A percentile compares a stretch with the other conserved stretches of the same genome.
These are phyloP conservation scores for Phytophthora pinifolia DNA, from an alignment of 352 stramenopile species.

Conservation along the genomic window DNA sequence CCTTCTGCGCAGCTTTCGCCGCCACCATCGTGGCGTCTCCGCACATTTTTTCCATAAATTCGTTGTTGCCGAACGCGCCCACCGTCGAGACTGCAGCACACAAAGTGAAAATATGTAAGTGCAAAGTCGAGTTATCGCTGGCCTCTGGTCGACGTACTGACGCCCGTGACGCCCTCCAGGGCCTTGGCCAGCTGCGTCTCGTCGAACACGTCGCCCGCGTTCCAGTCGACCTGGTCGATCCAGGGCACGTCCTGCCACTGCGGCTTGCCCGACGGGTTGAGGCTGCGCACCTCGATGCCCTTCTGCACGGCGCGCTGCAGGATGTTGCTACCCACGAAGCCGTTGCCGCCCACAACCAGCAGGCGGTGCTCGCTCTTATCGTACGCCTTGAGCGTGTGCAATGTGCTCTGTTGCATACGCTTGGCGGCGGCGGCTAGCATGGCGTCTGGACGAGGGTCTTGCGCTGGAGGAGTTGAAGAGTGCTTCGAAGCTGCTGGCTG, in stretches of 20 bases:
- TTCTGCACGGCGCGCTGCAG: slow-evolving; percentile 87
- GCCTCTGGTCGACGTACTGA: slow-evolving; percentile 51
- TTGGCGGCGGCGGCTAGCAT: slow-evolving; percentile 22
- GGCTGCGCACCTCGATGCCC: slow-evolving; percentile 82
- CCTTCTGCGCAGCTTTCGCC: slow-evolving; percentile 70
- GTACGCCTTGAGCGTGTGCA: slow-evolving; percentile 45
- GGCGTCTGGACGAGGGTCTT: background rate
- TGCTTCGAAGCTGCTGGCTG: no score
- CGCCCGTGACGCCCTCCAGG: slow-evolving; percentile 70
- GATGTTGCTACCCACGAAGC: slow-evolving; percentile 92
- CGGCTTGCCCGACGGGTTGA: slow-evolving; percentile 84
- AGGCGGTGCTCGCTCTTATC: slow-evolving; percentile 74
- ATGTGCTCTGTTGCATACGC: slow-evolving; percentile 29
- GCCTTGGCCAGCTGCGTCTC: slow-evolving; percentile 57
- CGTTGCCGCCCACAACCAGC: slow-evolving; percentile 87
- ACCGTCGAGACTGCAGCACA: slow-evolving; percentile 78
- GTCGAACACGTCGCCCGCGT: slow-evolving; percentile 86
- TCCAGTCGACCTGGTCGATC: slow-evolving; percentile 89
- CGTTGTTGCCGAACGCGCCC: slow-evolving; percentile 86
- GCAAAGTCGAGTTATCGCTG: background rate
- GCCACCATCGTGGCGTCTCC: slow-evolving; percentile 87
- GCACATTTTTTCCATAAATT: slow-evolving; percentile 90
- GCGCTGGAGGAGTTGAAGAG: slow-evolving; percentile 18
- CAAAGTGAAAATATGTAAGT: background rate
- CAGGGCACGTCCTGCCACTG: slow-evolving; percentile 74